phyloP scores from a whole-genome alignment of 2,329 filamentous ascomycete species.

The Dactylonectria estremocensis region DNA sequence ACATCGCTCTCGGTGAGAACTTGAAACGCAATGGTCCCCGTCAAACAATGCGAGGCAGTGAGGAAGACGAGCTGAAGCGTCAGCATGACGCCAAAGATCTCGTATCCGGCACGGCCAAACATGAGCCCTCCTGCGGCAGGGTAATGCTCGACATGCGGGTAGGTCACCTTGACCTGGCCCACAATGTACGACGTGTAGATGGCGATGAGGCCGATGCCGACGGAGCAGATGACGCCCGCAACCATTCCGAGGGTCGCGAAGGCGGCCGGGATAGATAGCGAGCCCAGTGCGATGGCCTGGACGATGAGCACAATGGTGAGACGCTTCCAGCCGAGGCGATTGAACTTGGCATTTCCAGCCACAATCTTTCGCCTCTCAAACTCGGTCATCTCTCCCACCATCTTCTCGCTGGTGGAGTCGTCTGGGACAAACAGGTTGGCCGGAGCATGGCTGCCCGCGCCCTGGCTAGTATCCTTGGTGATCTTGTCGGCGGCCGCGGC shows the following conservation, averaged over 20 bases:
- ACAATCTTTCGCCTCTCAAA: constrained; percentile 37
- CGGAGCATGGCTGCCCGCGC: constrained; percentile 1
- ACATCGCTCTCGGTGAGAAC: constrained; percentile 68
- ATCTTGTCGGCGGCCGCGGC: constrained; percentile 22
- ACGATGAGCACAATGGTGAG: constrained; percentile 40
- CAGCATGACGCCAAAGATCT: constrained; percentile 70
- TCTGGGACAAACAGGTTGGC: constrained; percentile 12
- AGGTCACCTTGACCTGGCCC: constrained; percentile 58
- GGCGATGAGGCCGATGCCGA: constrained; percentile 54
- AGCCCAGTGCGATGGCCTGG: constrained; percentile 39
- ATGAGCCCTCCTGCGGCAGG: constrained; percentile 74
- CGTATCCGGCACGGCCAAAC: constrained; percentile 68
- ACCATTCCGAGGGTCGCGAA: constrained; percentile 45
- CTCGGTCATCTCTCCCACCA: constrained; percentile 37
- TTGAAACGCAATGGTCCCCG: constrained; percentile 76
- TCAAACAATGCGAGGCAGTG: constrained; percentile 76
- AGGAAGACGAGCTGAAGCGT: constrained; percentile 75
- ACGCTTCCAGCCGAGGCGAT: constrained; percentile 40
- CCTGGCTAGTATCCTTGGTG: constrained; percentile 14
- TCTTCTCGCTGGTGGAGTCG: constrained; percentile 31
- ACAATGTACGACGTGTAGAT: constrained; percentile 58
- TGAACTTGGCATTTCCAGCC: constrained; percentile 38
- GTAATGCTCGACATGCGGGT: constrained; percentile 71
- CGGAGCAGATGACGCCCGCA: constrained; percentile 53
- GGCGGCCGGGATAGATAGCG: constrained; percentile 38